Conservation (phyloP, 1,284 basidiomycete species). For the Laetiporus sulphureus region DNA sequence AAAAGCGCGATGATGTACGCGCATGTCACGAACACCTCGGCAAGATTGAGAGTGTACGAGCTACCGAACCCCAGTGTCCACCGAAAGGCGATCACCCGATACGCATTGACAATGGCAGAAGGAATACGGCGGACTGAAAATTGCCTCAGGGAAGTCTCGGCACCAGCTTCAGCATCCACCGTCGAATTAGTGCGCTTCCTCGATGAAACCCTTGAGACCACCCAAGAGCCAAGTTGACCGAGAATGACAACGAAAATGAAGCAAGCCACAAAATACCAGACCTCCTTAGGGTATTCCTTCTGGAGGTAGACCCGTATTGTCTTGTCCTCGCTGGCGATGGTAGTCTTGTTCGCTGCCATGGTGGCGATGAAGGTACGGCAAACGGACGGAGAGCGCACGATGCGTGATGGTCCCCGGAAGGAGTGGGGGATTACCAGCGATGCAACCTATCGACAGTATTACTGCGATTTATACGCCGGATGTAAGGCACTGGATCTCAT, state of each 20-base stretch:
- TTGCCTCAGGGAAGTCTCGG: slow-evolving; percentile 1
- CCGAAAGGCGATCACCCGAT: slow-evolving; percentile 43
- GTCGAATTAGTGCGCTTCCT: background rate
- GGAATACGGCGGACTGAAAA: slow-evolving; percentile 29
- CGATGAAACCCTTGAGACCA: slow-evolving; percentile 14
- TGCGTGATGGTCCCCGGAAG: no score
- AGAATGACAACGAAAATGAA: slow-evolving; percentile 37
- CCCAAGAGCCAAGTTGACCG: slow-evolving; percentile 27
- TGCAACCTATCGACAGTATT: no score
- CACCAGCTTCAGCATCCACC: slow-evolving; percentile 20
- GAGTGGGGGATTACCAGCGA: no score
- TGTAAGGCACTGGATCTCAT: no score
- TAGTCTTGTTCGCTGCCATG: no score
- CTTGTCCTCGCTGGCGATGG: no score
- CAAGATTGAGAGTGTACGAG: slow-evolving; percentile 39
- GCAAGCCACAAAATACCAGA: slow-evolving; percentile 37
- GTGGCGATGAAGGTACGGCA: no score
- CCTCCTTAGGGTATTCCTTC: slow-evolving; percentile 32
- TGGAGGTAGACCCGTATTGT: no score
- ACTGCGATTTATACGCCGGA: no score
- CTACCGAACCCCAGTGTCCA: slow-evolving; percentile 37
- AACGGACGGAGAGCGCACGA: no score
- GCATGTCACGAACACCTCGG: slow-evolving; percentile 38
- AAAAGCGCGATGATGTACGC: slow-evolving; percentile 41
- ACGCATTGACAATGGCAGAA: slow-evolving; percentile 33